Evolutionary conservation across 345 rosid species (phyloP), one percentile per base, ranked within the genome.

Genomic region (Rhizophora apiculata): DNA sequence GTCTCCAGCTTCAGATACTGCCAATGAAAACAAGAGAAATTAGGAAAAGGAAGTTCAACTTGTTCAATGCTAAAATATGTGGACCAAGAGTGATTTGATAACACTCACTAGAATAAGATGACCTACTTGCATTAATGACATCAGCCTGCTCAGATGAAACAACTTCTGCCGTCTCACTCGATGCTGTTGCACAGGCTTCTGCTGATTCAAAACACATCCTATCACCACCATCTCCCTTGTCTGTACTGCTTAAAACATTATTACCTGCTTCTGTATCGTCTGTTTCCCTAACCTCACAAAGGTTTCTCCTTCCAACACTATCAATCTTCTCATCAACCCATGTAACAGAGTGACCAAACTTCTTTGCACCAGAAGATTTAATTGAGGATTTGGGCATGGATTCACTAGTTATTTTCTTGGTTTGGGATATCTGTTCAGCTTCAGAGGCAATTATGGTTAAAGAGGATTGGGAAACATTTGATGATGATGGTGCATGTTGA

Each of bases 271-370:
- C 36, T 34, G 46, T 64, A 27, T 68, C 81, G 67, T 75, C 77
- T 70, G 78, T 70, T 74, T 85, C 82, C 71, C 72, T 82, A 78
- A 83, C 68, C 73, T 88, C 80, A 54, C 86, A 85, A 56, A 87
- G 92, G 72, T 82, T 74, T 67, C 81, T 76, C 72, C 59, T 52
- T 63, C 62, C 75, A 31, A 73, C 73, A 64, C 69, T 67, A 63
- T 59, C 76, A 60, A 34, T 76, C 70, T 83, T 82, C 78, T 86
- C 84, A 83, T 91, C 97, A 57, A 96, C 96, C 96, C 97, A 94
- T n/a, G 89, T 89, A 69, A 95, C 97, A 39, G 88, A 82, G 46
- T 68, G 85, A 43, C 55, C 68, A 21, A 74, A 72, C 76, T 82
- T 88, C 80, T 84, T 86, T 34, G 87, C 68, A 56, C 80, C 80